These are phyloP conservation scores for Starmerella ratchasimensis DNA, from an alignment of 805 yeast species.

Conservation along the genomic window DNA sequence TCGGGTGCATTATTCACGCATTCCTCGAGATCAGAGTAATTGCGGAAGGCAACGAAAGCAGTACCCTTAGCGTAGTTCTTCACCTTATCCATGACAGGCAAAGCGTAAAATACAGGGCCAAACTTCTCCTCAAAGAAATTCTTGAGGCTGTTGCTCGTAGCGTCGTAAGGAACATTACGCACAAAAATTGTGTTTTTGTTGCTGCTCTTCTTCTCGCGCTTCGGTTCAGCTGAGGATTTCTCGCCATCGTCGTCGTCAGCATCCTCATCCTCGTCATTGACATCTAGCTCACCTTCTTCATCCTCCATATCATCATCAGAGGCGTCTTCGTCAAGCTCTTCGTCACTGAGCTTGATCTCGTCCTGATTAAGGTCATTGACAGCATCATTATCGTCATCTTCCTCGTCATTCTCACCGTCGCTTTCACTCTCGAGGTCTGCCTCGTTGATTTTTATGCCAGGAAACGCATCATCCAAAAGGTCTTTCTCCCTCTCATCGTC, in stretches of 20 bases:
- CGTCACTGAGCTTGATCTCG: constrained; percentile 20
- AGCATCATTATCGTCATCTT: constrained; percentile 14
- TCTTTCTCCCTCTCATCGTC: constrained; percentile 25
- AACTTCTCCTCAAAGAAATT: constrained; percentile 63
- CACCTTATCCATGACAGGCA: constrained; percentile 77
- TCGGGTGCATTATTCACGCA: constrained; percentile 74
- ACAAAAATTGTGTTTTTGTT: constrained; percentile 53
- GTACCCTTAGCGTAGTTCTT: constrained; percentile 86
- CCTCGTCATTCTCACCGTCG: constrained; percentile 27
- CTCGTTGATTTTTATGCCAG: constrained; percentile 17
- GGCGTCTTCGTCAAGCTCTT: constrained; percentile 21
- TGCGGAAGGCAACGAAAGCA: constrained; percentile 78
- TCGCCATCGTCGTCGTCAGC: constrained; percentile 22
- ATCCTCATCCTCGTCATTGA: constrained; percentile 27
- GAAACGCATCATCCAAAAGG: constrained; percentile 28
- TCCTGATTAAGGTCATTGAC: constrained; percentile 21
- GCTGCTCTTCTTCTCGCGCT: constrained; percentile 22
- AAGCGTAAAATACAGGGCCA: constrained; percentile 82
- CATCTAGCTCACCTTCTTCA: constrained; percentile 21
- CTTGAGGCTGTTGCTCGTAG: constrained; percentile 61
- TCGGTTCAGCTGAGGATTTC: constrained; percentile 14
- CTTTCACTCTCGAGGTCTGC: constrained; percentile 29
- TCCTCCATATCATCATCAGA: constrained; percentile 25
- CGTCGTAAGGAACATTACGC: constrained; percentile 89
- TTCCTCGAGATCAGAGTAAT: constrained; percentile 45